A percentile compares a stretch with the other conserved stretches of the same genome.
Conservation (phyloP, 805 yeast species). For the Ogataea wickerhamii region DNA sequence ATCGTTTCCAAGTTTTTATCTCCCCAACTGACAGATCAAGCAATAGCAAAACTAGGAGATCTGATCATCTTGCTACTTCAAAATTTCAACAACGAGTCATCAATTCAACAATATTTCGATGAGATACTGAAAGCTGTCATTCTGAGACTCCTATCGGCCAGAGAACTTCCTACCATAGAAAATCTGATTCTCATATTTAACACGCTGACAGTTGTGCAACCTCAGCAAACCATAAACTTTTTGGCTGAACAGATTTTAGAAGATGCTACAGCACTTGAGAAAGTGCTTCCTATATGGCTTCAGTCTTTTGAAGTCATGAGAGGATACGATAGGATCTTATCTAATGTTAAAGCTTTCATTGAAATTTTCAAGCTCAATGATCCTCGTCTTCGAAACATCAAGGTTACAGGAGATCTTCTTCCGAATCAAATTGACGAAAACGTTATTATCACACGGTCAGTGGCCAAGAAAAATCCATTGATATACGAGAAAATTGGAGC, state of each 20-base stretch:
- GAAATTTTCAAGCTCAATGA: constrained; percentile 61
- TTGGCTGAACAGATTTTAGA: constrained; percentile 40
- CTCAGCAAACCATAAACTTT: constrained; percentile 60
- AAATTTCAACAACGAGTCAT: constrained; percentile 32
- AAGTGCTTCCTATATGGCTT: constrained; percentile 77
- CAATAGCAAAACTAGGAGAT: constrained; percentile 75
- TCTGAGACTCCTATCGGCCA: constrained; percentile 57
- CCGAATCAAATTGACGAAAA: constrained; percentile 50
- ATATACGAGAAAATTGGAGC: constrained; percentile 64
- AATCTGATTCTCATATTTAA: constrained; percentile 76
- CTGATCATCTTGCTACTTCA: constrained; percentile 28
- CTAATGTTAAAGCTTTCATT: constrained; percentile 66
- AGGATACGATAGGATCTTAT: constrained; percentile 70
- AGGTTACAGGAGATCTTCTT: constrained; percentile 75
- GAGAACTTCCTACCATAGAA: constrained; percentile 70
- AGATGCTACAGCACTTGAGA: constrained; percentile 42
- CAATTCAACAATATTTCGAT: constrained; percentile 41
- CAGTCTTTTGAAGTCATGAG: constrained; percentile 74
- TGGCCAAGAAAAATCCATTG: constrained; percentile 64
- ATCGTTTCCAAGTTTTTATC: constrained; percentile 68
- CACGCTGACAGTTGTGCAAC: constrained; percentile 59
- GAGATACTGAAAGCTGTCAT: constrained; percentile 75
- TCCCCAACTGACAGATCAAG: constrained; percentile 71
- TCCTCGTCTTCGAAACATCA: constrained; percentile 43
- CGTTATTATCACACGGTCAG: constrained; percentile 80